Base-by-base conservation (phyloP, 805 yeast genomes). In the Saccharomycopsis sp. region DNA sequence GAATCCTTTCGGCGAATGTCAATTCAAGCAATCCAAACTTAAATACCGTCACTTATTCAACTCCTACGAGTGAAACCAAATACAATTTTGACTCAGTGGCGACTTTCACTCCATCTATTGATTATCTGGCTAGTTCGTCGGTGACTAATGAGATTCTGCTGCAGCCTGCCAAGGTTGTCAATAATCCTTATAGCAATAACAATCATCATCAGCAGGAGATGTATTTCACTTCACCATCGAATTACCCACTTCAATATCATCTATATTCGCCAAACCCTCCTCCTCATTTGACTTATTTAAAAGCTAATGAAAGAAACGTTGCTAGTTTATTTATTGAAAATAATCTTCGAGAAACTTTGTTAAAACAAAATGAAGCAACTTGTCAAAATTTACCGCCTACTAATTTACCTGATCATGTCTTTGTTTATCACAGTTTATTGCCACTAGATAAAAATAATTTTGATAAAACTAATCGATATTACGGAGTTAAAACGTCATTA, bases 231-330 rank as follows among this genome's bases (percentile, higher is more conserved):
- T 24, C 45, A 11, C 48, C 45, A 19, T 20, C 37, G 16, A 34
- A 55, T 32, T 47, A 65, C 52, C 83, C 84, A 0, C 64, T 85
- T 36, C 87, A 87, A 56, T 85, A 85, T 59, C 96, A 89, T 62
- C 64, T 87, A 32, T 89, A 90, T 63, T 93, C 96, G 0, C 97
- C 97, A 2, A 73, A 77, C 24, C 90, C 96, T 7, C 2, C 89
- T 88, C 6, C 79, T 81, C 56, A 60, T 80, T 39, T 69, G 71
- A 33, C 61, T 7, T 78, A 80, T 11, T 65, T 84, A 50, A 71
- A 73, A 40, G 77, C 85, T 1, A 79, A 88, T 58, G 89, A 88
- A 62, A 73, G 87, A 35, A 77, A 77, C 26, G 75, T 81, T 2
- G 75, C 75, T 44, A 74, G 72, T 46, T 68, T 93, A 56, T 89